Base-by-base conservation (phyloP, 768 basidiomycete genomes). In the Dendrothele bispora region DNA sequence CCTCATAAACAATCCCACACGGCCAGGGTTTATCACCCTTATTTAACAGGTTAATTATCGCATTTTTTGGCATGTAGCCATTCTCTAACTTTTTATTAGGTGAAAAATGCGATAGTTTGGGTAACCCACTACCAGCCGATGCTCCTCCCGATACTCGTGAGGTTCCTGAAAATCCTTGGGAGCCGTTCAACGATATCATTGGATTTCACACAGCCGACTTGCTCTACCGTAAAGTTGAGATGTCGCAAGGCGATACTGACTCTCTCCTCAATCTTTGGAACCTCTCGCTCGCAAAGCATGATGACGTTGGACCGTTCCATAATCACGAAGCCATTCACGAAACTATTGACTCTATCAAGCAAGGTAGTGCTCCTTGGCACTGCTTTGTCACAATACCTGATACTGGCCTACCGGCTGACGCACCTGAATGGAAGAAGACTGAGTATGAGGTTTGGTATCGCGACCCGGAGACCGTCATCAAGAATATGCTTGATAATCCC, bases 311-410 rank as follows among this genome's bases (percentile, higher is more conserved):
- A 12, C 57, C 40, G 1, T 58, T 58, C 26, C 5, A 18, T 3
- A 38, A 56, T 48, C 43, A 57, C 41, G 24, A 50, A 5, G 45
- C 60, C 3, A 18, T 64, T 2, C 54, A 55, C 43, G 41, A 44
- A 2, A 45, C 52, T 1, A 66, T 67, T 38, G 62, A 67, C 42
- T 20, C 15, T 1, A 56, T 54, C 5, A 7, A 29, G 1, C 21
- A 52, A 17, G 59, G 64, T 5, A 56, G 57, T 26, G 54, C 55
- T 10, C 45, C 55, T 0, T 67, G 66, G 66, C 18, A 58, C 20
- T 49, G 42, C 7, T 54, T 65, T 22, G 46, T 52, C 0, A 46
- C 34, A 5, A 43, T 47, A 11, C 20, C 22, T 2, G 59, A 60
- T 39, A 40, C 38, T 17, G 49, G 57, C 17, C 42, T 42, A 1